Conservation (phyloP, 345 rosid species). For the Brassica napus region DNA sequence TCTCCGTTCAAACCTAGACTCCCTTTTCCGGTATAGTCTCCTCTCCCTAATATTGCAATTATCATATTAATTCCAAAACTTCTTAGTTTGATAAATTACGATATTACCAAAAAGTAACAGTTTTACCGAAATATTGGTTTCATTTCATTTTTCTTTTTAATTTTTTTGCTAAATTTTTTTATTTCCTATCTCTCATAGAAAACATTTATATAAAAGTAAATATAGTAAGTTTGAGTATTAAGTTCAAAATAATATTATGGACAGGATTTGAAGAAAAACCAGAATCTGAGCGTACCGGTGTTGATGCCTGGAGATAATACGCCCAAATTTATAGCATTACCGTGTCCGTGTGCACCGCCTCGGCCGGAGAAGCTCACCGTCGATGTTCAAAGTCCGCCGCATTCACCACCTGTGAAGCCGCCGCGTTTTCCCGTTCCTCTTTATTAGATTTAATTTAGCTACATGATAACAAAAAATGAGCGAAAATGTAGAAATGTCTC, state of each 20-base stretch:
- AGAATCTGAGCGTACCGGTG: conserved; percentile 68
- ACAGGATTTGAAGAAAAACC: conserved; percentile 57
- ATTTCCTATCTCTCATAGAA: neutral
- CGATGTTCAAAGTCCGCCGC: conserved; percentile 48
- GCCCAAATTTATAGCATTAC: conserved; percentile 92
- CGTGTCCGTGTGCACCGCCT: conserved; percentile 79
- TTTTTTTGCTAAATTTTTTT: neutral
- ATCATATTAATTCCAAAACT: neutral
- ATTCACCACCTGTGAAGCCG: conserved; percentile 43
- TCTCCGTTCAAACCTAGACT: conserved; percentile 54
- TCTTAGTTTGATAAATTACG: neutral
- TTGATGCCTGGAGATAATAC: conserved; percentile 87
- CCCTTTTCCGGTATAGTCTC: conserved; percentile 45
- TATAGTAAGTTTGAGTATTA: neutral
- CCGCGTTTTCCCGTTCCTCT: conserved; percentile 68
- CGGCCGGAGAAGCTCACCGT: conserved; percentile 47
- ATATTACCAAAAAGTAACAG: neutral
- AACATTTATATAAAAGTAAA: neutral
- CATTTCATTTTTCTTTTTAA: neutral
- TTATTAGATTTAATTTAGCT: conserved; percentile 48
- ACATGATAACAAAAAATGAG: conserved; percentile 5
- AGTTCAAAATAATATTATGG: neutral
- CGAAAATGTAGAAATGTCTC: conserved; percentile 25
- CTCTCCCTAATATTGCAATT: neutral
- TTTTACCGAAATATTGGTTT: neutral